A percentile compares a stretch with the other conserved stretches of the same genome.
Evolutionary conservation across 768 basidiomycete genomes (phyloP).

Genomic region (Boletus barrowsii): DNA sequence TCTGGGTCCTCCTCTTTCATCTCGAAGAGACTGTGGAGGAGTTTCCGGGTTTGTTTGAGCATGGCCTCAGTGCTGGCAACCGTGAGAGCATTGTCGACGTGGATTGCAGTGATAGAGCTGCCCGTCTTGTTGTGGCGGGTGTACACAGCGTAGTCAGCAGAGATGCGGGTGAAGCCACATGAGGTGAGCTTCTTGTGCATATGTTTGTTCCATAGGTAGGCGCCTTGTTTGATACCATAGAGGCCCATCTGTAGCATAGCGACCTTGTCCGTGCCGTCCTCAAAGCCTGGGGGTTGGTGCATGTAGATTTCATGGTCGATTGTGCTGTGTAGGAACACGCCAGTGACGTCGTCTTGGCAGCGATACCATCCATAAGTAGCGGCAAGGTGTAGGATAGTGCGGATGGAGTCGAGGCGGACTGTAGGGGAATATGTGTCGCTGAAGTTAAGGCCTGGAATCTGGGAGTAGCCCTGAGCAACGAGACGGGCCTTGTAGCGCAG

Average conservation of each 20-base stretch:
- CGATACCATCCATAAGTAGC: too few species aligned
- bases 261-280: conserved; percentile 24
- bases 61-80: background rate
- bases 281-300: conserved; percentile 34
- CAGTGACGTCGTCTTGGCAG: conserved; percentile 9
- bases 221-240: conserved; percentile 32
- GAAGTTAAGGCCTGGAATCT: too few species aligned
- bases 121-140: too few species aligned
- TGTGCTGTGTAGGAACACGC: conserved; percentile 5
- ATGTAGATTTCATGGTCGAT: conserved; percentile 38
- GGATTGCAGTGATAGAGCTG: background rate
- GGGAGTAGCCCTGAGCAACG: too few species aligned
- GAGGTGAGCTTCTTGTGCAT: conserved; percentile 4
- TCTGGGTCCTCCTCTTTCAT: background rate
- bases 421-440: too few species aligned
- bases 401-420: too few species aligned
- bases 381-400: too few species aligned
- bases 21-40: background rate
- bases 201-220: conserved; percentile 31
- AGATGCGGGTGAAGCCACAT: background rate
- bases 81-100: background rate
- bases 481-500: too few species aligned
- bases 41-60: background rate
- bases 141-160: background rate
- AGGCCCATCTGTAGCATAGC: conserved; percentile 12